A percentile compares a stretch with the other conserved stretches of the same genome.
phyloP scores from a whole-genome alignment of 179 eudicot genomes.

The Amaranthus tricolor region DNA sequence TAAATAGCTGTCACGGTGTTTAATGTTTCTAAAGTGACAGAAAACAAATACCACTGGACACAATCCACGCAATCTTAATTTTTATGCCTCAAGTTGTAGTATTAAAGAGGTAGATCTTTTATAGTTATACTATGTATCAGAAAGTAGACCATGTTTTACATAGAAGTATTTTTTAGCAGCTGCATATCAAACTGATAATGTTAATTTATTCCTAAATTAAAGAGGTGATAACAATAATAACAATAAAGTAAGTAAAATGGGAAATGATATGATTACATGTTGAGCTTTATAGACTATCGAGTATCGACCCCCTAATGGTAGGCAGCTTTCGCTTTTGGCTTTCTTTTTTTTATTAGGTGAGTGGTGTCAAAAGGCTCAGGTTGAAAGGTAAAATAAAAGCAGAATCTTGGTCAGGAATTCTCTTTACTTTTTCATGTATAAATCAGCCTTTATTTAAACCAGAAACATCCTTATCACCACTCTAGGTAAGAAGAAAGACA shows the following conservation, averaged over 20 bases:
- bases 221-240: slow-evolving; percentile 11
- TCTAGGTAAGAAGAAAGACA: slow-evolving; percentile 14
- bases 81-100: slow-evolving; percentile 2
- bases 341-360: slow-evolving; percentile 34
- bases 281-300: slow-evolving; percentile 42
- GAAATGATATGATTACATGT: slow-evolving; percentile 42
- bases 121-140: not conserved
- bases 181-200: slow-evolving; percentile 25
- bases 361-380: slow-evolving; percentile 50
- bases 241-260: slow-evolving; percentile 25
- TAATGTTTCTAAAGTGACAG: slow-evolving; percentile 33
- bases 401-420: slow-evolving; percentile 39
- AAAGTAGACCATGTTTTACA: slow-evolving; percentile 12
- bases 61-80: slow-evolving; percentile 20
- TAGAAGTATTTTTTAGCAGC: slow-evolving; percentile 13
- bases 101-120: slow-evolving; percentile 30
- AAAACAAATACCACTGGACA: slow-evolving; percentile 25
- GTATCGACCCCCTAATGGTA: slow-evolving; percentile 49
- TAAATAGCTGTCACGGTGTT: slow-evolving; percentile 18
- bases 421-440: slow-evolving; percentile 15
- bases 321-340: slow-evolving; percentile 50
- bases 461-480: slow-evolving; percentile 15
- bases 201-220: slow-evolving; percentile 8
- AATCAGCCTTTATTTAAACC: slow-evolving; percentile 13
- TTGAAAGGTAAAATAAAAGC: slow-evolving; percentile 38